These are phyloP conservation scores for Berberis thunbergii DNA, from an alignment of 164 flowering plant genomes.

Conservation along the genomic window DNA sequence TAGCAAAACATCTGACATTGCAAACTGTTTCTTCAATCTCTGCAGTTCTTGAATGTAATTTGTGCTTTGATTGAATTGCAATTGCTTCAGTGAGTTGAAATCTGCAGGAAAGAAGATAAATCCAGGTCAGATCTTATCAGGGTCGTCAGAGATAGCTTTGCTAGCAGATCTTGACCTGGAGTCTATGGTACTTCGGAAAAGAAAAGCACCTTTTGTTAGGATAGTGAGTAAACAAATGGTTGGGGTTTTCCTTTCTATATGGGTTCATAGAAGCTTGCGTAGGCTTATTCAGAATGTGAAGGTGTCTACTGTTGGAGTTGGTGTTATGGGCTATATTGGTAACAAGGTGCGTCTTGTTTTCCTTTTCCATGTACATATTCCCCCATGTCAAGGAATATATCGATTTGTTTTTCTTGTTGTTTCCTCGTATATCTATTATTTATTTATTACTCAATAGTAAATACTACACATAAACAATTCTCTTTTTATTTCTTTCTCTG, in stretches of 20 bases:
- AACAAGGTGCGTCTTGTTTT: constrained; percentile 56
- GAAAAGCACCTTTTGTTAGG: constrained; percentile 62
- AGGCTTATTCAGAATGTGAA: constrained; percentile 70
- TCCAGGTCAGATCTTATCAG: too few species aligned
- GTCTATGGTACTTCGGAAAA: constrained; percentile 42
- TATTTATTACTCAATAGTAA: neutral
- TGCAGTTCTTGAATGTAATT: too few species aligned
- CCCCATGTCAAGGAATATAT: too few species aligned
- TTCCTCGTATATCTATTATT: too few species aligned
- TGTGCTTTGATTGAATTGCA: too few species aligned
- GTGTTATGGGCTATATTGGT: constrained; percentile 96
- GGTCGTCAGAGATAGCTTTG: constrained; percentile 16
- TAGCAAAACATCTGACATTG: too few species aligned
- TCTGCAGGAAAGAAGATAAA: too few species aligned
- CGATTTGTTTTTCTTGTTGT: too few species aligned
- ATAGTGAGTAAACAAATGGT: constrained; percentile 99
- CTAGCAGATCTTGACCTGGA: constrained; percentile 57
- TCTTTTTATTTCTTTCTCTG: too few species aligned
- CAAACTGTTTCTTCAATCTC: too few species aligned
- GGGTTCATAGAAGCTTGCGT: constrained; percentile 90
- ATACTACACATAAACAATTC: too few species aligned
- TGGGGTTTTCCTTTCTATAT: constrained; percentile 74
- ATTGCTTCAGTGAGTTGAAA: too few species aligned
- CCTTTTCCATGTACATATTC: neutral
- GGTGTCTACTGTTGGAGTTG: constrained; percentile 94